Base-by-base conservation (phyloP, 352 stramenopile species). In the Phytophthora meadii region DNA sequence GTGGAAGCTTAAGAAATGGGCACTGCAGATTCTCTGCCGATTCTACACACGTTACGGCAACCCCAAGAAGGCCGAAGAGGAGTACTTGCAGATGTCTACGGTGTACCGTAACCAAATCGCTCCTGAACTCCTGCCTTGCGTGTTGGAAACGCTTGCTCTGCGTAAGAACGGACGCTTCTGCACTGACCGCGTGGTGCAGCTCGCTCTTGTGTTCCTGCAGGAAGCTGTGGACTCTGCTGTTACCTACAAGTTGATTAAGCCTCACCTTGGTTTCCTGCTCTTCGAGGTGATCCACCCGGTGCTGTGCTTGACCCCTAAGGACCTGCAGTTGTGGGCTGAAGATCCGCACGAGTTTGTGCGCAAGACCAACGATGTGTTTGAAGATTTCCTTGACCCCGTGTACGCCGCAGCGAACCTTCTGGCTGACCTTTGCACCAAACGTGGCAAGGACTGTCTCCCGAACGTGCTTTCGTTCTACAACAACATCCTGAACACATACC, bases 1-100 rank as follows among this genome's bases (percentile, higher is more conserved):
- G 93, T 99, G 97, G 97, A 99, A 99, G 82, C 83, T 98, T 12
- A 99, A 99, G 76, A 99, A 99, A 85, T 99, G 97, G 97, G 77
- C 91, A n/a, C 67, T 97, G 39, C 96, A 98, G 81, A 98, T 99
- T 61, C 90, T 99, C 54, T 97, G 89, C 56, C 88, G 97, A n/a
- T 95, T 99, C 61, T 99, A 99, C 81, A 97, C 91, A 49, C 90
- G 97, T 12, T 99, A 98, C 69, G 97, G 97, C 19, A 98, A 99
- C 74, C 94, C 96, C 1, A 97, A 97, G 68, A 98, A 98, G 68
- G 92, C 91, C 0, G 90, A 94, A 39, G 88, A 97, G 24, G 79
- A 95, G 61, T 89, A 97, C 36, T 75, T 96, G 37, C 74, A 87
- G 51, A 99, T 99, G 88, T 96, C 94, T 40, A 88, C 90, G 27